These are phyloP conservation scores for Rhododendron williamsianum DNA, from an alignment of 148 eudicot genomes.

Conservation along the genomic window DNA sequence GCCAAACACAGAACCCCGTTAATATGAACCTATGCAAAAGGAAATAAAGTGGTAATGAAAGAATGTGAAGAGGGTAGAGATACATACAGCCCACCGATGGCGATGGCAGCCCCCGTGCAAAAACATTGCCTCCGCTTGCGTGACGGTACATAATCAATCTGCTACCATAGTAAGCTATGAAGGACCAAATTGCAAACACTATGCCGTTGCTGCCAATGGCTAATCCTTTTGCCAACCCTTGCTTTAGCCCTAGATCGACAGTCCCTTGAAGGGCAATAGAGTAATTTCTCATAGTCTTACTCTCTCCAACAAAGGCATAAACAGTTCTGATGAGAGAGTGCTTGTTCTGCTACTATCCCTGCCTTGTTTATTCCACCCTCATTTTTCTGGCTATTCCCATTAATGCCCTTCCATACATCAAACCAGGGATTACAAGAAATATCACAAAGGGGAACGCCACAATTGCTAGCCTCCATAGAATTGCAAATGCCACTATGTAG, in stretches of 20 bases:
- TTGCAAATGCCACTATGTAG: conserved; percentile 50
- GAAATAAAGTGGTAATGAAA: neutral
- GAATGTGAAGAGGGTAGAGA: neutral
- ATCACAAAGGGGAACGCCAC: conserved; percentile 57
- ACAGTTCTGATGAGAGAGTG: conserved; percentile 70
- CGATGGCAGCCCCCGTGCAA: conserved; percentile 61
- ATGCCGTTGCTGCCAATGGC: conserved; percentile 82
- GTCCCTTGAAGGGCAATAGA: conserved; percentile 59
- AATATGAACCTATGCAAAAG: too few relatives aligned
- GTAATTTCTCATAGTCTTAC: conserved; percentile 46
- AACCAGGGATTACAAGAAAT: conserved; percentile 60
- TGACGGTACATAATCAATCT: conserved; percentile 75
- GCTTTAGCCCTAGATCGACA: conserved; percentile 59
- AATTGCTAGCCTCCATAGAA: conserved; percentile 68
- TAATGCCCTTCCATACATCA: conserved; percentile 62
- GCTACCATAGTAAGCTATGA: conserved; percentile 71
- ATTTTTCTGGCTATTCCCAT: conserved; percentile 62
- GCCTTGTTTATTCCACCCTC: conserved; percentile 53
- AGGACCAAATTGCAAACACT: conserved; percentile 70
- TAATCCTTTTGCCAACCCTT: conserved; percentile 77
- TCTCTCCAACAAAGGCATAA: conserved; percentile 79
- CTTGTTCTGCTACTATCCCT: conserved; percentile 57
- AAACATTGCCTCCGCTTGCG: conserved; percentile 71
- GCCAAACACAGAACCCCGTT: too few relatives aligned
- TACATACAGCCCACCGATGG: conserved; percentile 75